A percentile compares a stretch with the other conserved stretches of the same genome.
Evolutionary conservation across 2,329 filamentous ascomycete genomes (phyloP).

Genomic region (Onygenales sp.): DNA sequence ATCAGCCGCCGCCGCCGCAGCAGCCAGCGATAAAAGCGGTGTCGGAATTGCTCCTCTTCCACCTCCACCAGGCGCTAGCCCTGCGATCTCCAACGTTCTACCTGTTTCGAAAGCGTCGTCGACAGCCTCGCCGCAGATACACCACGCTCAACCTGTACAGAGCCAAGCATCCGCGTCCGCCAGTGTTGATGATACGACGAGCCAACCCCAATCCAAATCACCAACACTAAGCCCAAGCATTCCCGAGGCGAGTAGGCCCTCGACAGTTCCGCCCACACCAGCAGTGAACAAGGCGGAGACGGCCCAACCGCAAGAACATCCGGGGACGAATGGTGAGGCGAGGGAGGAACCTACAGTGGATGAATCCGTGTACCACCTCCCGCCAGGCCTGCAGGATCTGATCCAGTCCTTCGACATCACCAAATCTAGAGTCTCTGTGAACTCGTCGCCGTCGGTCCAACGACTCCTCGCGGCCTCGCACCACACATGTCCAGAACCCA

Average conservation of each 20-base stretch:
- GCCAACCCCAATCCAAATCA: conserved; percentile 42
- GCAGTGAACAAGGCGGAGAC: conserved; percentile 38
- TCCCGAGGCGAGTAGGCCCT: conserved; percentile 28
- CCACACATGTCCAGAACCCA: conserved; percentile 60
- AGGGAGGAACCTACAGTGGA: conserved; percentile 47
- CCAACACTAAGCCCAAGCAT: conserved; percentile 40
- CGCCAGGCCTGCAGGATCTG: conserved; percentile 77
- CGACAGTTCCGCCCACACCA: conserved; percentile 37
- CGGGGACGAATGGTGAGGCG: conserved; percentile 41
- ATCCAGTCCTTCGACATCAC: conserved; percentile 83
- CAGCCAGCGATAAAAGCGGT: conserved; percentile 76
- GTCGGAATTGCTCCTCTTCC: conserved; percentile 90
- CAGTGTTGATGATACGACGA: conserved; percentile 31
- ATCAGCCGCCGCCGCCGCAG: conserved; percentile 86
- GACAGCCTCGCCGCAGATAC: conserved; percentile 47
- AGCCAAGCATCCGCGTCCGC: conserved; percentile 26
- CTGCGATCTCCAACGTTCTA: conserved; percentile 42
- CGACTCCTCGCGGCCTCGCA: conserved; percentile 69
- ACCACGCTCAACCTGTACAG: conserved; percentile 40
- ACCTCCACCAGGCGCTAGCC: conserved; percentile 62
- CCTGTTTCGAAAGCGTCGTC: conserved; percentile 46
- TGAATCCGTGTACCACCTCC: conserved; percentile 88
- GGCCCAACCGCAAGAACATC: conserved; percentile 17
- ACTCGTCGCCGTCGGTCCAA: conserved; percentile 54
- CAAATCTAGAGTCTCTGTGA: conserved; percentile 56